Evolutionary conservation across 129 eudicot species (phyloP).

Genomic region (Lactuca saligna): DNA sequence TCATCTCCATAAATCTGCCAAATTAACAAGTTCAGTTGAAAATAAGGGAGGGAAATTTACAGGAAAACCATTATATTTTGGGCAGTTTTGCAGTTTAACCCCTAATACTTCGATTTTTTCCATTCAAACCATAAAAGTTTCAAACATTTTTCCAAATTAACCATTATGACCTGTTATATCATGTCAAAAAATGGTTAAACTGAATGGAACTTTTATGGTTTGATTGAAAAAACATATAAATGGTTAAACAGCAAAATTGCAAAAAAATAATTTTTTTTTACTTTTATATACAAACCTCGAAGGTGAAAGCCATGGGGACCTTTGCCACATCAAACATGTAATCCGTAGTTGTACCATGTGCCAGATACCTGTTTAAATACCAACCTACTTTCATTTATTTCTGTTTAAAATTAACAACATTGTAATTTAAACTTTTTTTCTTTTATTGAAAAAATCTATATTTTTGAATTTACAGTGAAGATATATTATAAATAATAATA

Average conservation of each 20-base stretch:
- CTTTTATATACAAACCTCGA: conserved; percentile 57
- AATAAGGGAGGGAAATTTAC: background rate
- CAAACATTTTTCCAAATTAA: too few species aligned
- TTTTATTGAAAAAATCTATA: too few species aligned
- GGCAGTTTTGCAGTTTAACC: background rate
- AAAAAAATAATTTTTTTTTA: too few species aligned
- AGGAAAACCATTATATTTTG: background rate
- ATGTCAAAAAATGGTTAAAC: background rate
- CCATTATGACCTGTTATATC: too few species aligned
- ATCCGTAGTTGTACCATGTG: conserved; percentile 98
- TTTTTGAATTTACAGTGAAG: too few species aligned
- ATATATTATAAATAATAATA: background rate
- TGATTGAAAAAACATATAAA: too few species aligned
- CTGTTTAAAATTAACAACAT: too few species aligned
- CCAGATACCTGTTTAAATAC: conserved; percentile 59
- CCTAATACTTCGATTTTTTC: background rate
- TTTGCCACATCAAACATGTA: conserved; percentile 86
- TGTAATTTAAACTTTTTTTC: too few species aligned
- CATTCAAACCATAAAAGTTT: too few species aligned
- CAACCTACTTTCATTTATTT: background rate
- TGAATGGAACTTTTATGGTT: background rate
- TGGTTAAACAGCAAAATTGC: too few species aligned
- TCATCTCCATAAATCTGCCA: conserved; percentile 86
- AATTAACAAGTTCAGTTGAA: conserved; percentile 4
- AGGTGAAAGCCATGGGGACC: conserved; percentile 96